Evolutionary conservation across 2,329 filamentous ascomycete species (phyloP), one percentile per base, ranked within the genome.

Genomic region (Myriosclerotinia scirpicola): DNA sequence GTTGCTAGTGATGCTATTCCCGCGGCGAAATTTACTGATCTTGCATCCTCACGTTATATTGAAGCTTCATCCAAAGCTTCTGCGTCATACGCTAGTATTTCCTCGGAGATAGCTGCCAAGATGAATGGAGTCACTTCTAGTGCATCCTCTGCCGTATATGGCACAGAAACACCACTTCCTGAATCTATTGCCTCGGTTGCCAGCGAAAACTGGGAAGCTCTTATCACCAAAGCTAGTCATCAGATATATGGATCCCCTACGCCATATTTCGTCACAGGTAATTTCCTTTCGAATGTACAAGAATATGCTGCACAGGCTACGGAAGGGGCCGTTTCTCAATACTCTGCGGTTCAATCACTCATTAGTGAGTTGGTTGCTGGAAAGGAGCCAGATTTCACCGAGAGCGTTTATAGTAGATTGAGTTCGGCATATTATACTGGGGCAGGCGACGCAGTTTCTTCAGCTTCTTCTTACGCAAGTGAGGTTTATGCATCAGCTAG

Each of bases 331-430:
- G 80, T 81, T 7, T 82, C 84, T 58, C 89, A 92, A 72, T 93
- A 91, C 71, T 84, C 85, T 6, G 86, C 86, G 36, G 84, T 96
- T 6, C 87, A 88, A 75, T 85, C 84, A 15, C 83, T 95, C 2
- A 83, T 96, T 17, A 90, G 89, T 1, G 92, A 96, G 77, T 81
- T 96, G 1, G 81, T 96, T 17, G 79, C 84, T 52, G 92, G 90
- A 64, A 92, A 89, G 76, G 92, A 96, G 75, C 88, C 91, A 0
- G 87, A 88, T 17, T 96, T 92, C 73, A 93, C 89, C 0, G 90
- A 96, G 74, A 93, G 90, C 67, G 89, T 94, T 3, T 87, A 92
- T 78, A 86, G 81, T 63, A 85, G 90, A 62, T 82, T 96, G 15
- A 85, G 86, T 66, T 88, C 85, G 3, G 90, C 87, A 0, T 95